Conservation (phyloP, 2,329 filamentous ascomycete genomes). For the Exophiala sp. region DNA sequence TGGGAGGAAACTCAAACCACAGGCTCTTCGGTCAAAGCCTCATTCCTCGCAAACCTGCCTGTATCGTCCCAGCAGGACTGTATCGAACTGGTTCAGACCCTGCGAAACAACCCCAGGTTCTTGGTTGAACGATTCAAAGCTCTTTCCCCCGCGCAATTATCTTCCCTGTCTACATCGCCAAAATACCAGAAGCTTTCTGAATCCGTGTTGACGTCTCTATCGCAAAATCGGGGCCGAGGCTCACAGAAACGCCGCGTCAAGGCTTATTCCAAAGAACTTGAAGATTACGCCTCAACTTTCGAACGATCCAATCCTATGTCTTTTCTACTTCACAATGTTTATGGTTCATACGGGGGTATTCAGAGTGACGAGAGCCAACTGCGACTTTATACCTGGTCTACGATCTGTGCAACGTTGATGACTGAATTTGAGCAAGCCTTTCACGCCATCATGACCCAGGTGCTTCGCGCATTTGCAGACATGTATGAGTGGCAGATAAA, state of each 20-base stretch:
- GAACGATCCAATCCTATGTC: slow-evolving; percentile 84
- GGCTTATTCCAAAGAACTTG: slow-evolving; percentile 56
- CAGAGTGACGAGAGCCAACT: slow-evolving; percentile 77
- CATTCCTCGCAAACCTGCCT: slow-evolving; percentile 64
- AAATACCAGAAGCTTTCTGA: slow-evolving; percentile 77
- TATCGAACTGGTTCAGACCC: slow-evolving; percentile 72
- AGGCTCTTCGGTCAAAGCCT: slow-evolving; percentile 25
- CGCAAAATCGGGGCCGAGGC: slow-evolving; percentile 49
- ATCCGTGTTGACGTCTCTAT: slow-evolving; percentile 71
- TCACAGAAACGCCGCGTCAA: slow-evolving; percentile 43
- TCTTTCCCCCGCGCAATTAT: slow-evolving; percentile 72
- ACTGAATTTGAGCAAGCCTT: slow-evolving; percentile 70
- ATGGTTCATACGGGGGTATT: slow-evolving; percentile 78
- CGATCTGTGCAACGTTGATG: slow-evolving; percentile 78
- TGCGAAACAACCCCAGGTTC: slow-evolving; percentile 84
- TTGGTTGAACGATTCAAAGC: slow-evolving; percentile 76
- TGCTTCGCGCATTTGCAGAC: slow-evolving; percentile 82
- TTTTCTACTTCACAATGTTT: slow-evolving; percentile 80
- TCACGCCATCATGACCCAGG: slow-evolving; percentile 75
- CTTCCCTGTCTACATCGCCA: slow-evolving; percentile 72
- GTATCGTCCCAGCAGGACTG: slow-evolving; percentile 70
- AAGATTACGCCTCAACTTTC: slow-evolving; percentile 82
- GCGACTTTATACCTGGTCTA: slow-evolving; percentile 83
- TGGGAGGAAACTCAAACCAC: slow-evolving; percentile 30
- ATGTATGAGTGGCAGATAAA: slow-evolving; percentile 88